Conservation (phyloP, 306 rosid species). For the Vigna nakashimae region DNA sequence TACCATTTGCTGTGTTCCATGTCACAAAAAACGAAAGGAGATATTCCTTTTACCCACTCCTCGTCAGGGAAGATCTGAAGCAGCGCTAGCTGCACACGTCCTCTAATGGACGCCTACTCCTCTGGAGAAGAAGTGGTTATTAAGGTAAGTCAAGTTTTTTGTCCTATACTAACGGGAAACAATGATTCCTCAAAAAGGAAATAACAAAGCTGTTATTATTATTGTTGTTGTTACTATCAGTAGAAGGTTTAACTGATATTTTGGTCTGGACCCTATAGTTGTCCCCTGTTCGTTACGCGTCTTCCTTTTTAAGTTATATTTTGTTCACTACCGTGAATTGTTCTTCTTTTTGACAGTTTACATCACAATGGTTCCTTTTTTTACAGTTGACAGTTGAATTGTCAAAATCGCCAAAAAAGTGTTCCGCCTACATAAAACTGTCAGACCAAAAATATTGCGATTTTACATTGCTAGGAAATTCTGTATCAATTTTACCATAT, state of each 20-base stretch:
- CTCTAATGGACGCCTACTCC: slow-evolving; percentile 72
- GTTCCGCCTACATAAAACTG: background rate
- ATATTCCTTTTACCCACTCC: slow-evolving; percentile 59
- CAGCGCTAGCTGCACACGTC: slow-evolving; percentile 64
- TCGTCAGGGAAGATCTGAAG: slow-evolving; percentile 86
- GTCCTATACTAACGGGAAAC: slow-evolving; percentile 6
- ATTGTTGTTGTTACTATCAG: background rate
- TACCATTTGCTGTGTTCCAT: slow-evolving; percentile 45
- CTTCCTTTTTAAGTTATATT: background rate
- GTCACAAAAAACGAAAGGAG: slow-evolving; percentile 57
- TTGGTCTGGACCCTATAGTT: background rate
- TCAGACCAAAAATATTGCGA: background rate
- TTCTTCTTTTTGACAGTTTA: too few relatives aligned
- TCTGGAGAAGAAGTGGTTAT: slow-evolving; percentile 79
- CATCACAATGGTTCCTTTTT: too few relatives aligned
- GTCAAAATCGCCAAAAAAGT: background rate
- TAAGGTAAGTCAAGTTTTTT: slow-evolving; percentile 59
- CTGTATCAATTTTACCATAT: background rate
- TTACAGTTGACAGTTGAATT: background rate
- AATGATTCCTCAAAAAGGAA: slow-evolving; percentile 16
- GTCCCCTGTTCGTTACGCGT: background rate
- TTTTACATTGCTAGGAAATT: background rate
- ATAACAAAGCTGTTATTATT: background rate
- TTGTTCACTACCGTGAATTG: background rate
- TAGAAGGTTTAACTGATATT: background rate